phyloP scores from a whole-genome alignment of 2,329 filamentous ascomycete species.

The Fusarium denticulatum region DNA sequence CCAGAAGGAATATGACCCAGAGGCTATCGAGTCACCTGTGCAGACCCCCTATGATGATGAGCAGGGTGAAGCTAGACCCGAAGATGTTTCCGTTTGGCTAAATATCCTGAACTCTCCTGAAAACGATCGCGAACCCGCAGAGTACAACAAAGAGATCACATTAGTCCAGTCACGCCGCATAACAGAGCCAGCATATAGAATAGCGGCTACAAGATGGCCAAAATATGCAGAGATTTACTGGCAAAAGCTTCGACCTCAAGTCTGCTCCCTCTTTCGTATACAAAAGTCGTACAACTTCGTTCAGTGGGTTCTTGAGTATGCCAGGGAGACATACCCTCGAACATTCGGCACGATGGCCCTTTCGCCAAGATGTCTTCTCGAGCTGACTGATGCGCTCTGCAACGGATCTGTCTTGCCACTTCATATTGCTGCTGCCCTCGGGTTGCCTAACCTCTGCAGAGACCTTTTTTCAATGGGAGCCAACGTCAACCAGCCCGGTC shows the following conservation, averaged over 20 bases:
- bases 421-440: constrained; percentile 50
- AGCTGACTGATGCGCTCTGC: constrained; percentile 46
- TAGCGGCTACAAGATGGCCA: constrained; percentile 45
- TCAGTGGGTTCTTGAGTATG: constrained; percentile 52
- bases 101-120: constrained; percentile 31
- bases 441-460: constrained; percentile 44
- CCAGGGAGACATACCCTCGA: constrained; percentile 43
- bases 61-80: constrained; percentile 13
- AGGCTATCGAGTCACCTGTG: neutral
- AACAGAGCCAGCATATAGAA: constrained; percentile 39
- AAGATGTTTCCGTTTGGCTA: constrained; percentile 38
- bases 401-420: constrained; percentile 44
- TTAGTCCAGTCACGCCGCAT: constrained; percentile 37
- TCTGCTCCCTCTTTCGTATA: constrained; percentile 44
- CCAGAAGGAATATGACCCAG: neutral
- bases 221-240: constrained; percentile 43
- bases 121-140: constrained; percentile 42
- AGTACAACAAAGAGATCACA: constrained; percentile 41
- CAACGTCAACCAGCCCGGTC: constrained; percentile 34
- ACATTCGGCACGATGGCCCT: constrained; percentile 35
- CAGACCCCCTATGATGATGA: constrained; percentile 6
- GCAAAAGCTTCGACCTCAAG: constrained; percentile 39
- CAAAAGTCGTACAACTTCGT: constrained; percentile 46
- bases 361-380: constrained; percentile 37
- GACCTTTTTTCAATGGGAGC: constrained; percentile 38